Evolutionary conservation across 2,329 filamentous ascomycete species (phyloP).

Genomic region (Zasmidium citrigriseum): DNA sequence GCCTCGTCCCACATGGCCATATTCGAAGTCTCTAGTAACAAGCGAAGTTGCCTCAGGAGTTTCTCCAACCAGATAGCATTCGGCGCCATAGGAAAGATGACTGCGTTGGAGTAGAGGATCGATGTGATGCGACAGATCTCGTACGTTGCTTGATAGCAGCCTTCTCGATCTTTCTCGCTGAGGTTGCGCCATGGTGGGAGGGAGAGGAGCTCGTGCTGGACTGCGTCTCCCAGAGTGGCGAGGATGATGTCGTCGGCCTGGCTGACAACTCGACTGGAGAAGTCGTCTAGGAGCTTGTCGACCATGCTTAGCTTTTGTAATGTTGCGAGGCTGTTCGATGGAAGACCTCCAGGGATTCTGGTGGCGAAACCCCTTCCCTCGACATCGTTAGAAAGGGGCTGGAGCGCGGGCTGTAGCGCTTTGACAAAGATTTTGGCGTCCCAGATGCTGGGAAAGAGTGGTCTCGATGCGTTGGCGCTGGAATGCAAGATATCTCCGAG

Average conservation of each 20-base stretch:
- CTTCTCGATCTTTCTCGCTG: background rate
- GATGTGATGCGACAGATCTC: slow-evolving; percentile 9
- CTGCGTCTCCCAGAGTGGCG: slow-evolving; percentile 5
- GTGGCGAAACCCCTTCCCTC: slow-evolving; percentile 8
- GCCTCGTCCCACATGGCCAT: background rate
- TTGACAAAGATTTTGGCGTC: background rate
- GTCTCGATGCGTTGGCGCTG: slow-evolving; percentile 5
- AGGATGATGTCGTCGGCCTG: slow-evolving; percentile 6
- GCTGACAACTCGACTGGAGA: slow-evolving; percentile 4
- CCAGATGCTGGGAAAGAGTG: slow-evolving; percentile 13
- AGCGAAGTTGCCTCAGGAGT: slow-evolving; percentile 8
- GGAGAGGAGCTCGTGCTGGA: slow-evolving; percentile 14
- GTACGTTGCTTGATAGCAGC: background rate
- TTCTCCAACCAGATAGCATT: slow-evolving; percentile 13
- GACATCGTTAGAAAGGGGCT: background rate
- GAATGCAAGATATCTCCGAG: slow-evolving; percentile 14
- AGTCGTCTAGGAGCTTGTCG: slow-evolving; percentile 16
- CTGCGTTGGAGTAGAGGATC: slow-evolving; percentile 14
- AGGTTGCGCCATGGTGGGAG: slow-evolving; percentile 3
- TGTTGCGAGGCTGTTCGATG: background rate
- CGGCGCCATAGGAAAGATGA: slow-evolving; percentile 11
- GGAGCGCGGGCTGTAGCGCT: slow-evolving; percentile 2
- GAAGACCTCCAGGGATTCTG: slow-evolving; percentile 1
- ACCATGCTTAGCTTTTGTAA: slow-evolving; percentile 5
- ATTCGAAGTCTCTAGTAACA: background rate